Evolutionary conservation across 345 rosid species (phyloP).

Genomic region (Linum lewisii): DNA sequence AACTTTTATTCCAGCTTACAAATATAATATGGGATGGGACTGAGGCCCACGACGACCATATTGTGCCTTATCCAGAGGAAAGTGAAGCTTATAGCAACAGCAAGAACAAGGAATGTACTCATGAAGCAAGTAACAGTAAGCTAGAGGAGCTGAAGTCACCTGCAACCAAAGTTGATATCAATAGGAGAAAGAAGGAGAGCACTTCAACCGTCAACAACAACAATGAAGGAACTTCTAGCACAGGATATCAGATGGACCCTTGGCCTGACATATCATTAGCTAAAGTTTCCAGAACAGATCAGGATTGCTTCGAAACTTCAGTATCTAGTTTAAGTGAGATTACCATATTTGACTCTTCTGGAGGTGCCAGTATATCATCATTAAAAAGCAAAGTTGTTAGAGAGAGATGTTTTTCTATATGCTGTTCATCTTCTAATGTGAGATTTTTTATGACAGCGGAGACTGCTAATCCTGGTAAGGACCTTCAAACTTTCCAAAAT

Average conservation of each 20-base stretch:
- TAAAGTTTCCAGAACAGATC: conserved; percentile 33
- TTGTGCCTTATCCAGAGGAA: conserved; percentile 56
- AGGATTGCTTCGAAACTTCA: conserved; percentile 38
- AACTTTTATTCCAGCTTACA: conserved; percentile 46
- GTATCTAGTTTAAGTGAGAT: conserved; percentile 39
- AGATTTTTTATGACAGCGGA: conserved; percentile 32
- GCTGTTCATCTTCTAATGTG: conserved; percentile 16
- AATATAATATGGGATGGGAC: conserved; percentile 87
- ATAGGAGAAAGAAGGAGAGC: conserved; percentile 34
- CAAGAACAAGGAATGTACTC: conserved; percentile 40
- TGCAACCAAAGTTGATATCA: conserved; percentile 29
- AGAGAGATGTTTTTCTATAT: conserved; percentile 16
- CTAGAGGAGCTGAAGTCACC: conserved; percentile 31
- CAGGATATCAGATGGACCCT: conserved; percentile 38
- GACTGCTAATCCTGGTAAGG: conserved; percentile 42
- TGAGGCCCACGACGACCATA: conserved; percentile 57
- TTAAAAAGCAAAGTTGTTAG: conserved; percentile 16
- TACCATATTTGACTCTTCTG: conserved; percentile 30
- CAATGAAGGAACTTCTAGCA: conserved; percentile 32
- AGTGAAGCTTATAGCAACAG: conserved; percentile 33
- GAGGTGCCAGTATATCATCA: conserved; percentile 39
- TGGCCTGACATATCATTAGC: conserved; percentile 47
- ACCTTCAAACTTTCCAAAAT: conserved; percentile 43
- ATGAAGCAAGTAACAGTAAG: conserved; percentile 31
- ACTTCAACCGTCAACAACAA: conserved; percentile 30